Evolutionary conservation across 805 yeast species (phyloP), one percentile per base, ranked within the genome.

Genomic region (Metschnikowia amazonensis): DNA sequence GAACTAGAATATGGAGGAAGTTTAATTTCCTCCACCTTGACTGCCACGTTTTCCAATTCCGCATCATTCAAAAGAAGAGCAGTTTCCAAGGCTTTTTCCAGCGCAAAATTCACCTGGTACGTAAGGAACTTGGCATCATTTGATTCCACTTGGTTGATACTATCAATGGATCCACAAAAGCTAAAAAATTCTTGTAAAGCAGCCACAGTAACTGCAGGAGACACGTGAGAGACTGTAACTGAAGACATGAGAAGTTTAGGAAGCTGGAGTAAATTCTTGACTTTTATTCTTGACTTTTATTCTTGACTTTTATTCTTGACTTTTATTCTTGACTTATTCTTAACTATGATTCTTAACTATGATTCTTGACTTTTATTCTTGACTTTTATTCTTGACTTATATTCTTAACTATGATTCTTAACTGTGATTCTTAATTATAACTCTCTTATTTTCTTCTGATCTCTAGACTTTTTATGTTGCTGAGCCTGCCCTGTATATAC

Each of bases 31-130:
- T 53, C 41, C 53, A 84, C 83, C 28, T 65, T 60, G 36, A 86
- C 80, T 9, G 74, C 67, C 37, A 65, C 61, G 9, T 84, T 82
- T 33, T 79, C 86, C 37, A 86, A 73, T 60, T 84, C 87, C 3
- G 92, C 89, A 36, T 86, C 89, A 51, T 83, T 77, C 44, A 86
- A 69, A 43, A 86, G 68, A 11, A 83, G 61, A 0, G 95, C 94
- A 10, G 92, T 85, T 28, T 79, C 72, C 35, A 83, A 75, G 2
- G 94, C 95, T 48, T 76, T 73, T 5, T 76, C 64, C 50, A 72
- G 72, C 43, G 70, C 77, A 62, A 86, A 86, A 36, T 59, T 69
- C 29, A 86, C 79, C 46, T 69, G 69, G 46, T 73, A 79, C 9
- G 70, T 51, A 47, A 69, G 66, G 36, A 65, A 58, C n/a, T 65